Evolutionary conservation across 2,329 filamentous ascomycete species (phyloP).

Genomic region (Onygenales sp.): DNA sequence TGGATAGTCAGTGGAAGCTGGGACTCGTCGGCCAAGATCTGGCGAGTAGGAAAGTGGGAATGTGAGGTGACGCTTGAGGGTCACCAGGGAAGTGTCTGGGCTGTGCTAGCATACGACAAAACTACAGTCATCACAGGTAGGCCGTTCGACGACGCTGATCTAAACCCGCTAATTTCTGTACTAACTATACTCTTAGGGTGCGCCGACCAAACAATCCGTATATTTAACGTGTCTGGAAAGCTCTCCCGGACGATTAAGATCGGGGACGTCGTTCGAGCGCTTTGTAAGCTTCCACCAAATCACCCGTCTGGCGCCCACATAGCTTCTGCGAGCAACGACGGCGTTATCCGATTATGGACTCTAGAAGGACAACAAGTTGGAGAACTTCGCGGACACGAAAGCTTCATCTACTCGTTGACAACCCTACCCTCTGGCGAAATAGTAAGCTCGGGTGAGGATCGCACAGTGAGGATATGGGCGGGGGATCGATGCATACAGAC

Average conservation of each 20-base stretch:
- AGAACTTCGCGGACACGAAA: slow-evolving; percentile 79
- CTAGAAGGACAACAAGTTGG: slow-evolving; percentile 66
- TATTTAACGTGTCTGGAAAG: slow-evolving; percentile 61
- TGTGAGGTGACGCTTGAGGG: slow-evolving; percentile 61
- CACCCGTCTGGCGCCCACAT: slow-evolving; percentile 84
- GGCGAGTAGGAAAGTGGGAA: slow-evolving; percentile 81
- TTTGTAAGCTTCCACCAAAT: slow-evolving; percentile 66
- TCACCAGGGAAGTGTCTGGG: slow-evolving; percentile 79
- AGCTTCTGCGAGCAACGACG: slow-evolving; percentile 89
- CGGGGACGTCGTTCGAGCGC: slow-evolving; percentile 75
- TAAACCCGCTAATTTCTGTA: background rate
- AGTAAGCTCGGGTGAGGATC: slow-evolving; percentile 84
- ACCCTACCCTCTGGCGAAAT: slow-evolving; percentile 74
- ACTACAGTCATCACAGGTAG: slow-evolving; percentile 66
- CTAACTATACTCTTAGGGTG: slow-evolving; percentile 45
- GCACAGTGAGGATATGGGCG: slow-evolving; percentile 85
- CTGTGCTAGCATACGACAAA: slow-evolving; percentile 74
- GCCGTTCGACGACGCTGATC: slow-evolving; percentile 1
- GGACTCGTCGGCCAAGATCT: slow-evolving; percentile 81
- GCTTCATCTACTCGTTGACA: slow-evolving; percentile 83
- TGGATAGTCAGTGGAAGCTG: slow-evolving; percentile 87
- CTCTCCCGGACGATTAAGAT: slow-evolving; percentile 57
- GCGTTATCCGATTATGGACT: slow-evolving; percentile 78
- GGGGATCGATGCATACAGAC: slow-evolving; percentile 79
- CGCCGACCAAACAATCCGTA: slow-evolving; percentile 79